A percentile compares a stretch with the other conserved stretches of the same genome.
Evolutionary conservation across 352 stramenopile genomes (phyloP).

Genomic region (Globisporangium apiculatum): DNA sequence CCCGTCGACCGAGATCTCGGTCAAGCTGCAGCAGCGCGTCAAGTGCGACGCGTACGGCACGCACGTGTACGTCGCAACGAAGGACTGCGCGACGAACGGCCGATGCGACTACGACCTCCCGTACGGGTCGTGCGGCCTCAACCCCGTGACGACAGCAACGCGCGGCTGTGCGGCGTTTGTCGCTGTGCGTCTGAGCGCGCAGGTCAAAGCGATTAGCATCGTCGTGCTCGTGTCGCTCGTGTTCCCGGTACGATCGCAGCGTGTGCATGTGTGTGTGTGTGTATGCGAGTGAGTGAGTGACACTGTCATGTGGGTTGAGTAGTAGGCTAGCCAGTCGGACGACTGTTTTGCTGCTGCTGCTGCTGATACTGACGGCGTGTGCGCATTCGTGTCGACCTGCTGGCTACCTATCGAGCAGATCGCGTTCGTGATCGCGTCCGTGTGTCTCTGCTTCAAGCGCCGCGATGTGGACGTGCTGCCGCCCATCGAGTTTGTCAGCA

Average conservation of each 20-base stretch:
- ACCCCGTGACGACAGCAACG: slow-evolving; percentile 35
- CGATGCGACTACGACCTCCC: slow-evolving; percentile 58
- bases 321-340: too few species aligned
- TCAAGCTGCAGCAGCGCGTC: slow-evolving; percentile 20
- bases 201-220: slow-evolving; percentile 39
- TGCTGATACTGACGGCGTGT: background rate
- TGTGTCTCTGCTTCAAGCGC: slow-evolving; percentile 70
- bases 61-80: slow-evolving; percentile 33
- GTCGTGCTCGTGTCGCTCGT: slow-evolving; percentile 26
- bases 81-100: slow-evolving; percentile 31
- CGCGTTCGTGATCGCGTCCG: slow-evolving; percentile 31
- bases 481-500: slow-evolving; percentile 40
- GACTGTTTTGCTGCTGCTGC: too few species aligned
- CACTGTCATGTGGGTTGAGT: background rate
- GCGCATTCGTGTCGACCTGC: background rate
- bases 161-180: slow-evolving; percentile 54
- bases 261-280: background rate
- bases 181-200: slow-evolving; percentile 22
- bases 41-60: slow-evolving; percentile 19
- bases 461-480: slow-evolving; percentile 66
- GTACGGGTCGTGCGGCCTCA: slow-evolving; percentile 49
- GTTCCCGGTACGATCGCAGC: slow-evolving; percentile 33
- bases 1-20: slow-evolving; percentile 22
- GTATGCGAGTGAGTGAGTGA: background rate
- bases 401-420: slow-evolving; percentile 17